Evolutionary conservation across 169 alveolate genomes (phyloP), one percentile per base, ranked within the genome.

Genomic region (Cryptosporidium parvum): DNA sequence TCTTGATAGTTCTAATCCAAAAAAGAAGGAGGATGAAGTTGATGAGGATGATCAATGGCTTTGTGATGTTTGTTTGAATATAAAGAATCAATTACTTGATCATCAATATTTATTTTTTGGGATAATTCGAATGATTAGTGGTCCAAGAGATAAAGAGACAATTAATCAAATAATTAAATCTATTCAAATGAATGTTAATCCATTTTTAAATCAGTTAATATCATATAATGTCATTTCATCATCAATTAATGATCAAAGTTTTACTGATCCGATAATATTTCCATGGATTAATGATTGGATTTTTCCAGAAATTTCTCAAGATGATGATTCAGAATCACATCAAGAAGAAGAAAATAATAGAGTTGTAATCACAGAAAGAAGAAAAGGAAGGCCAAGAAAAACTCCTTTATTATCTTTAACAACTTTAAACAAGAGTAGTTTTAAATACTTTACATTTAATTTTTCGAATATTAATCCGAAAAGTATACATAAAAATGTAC

Each of bases 381-480:
- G 75, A 62, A 80, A 65, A 21, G 89, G 89, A 26, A 80, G 89
- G 31, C 89, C 89, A 29, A 80, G 89, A 29, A 80, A 80, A 29
- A 48, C 75, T n/a, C 75, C 89, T 26, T 42, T 39, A 37, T 12
- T 80, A 26, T 61, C 69, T 39, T 39, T 59, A 39, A 62, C 35
- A 14, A 80, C 56, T 18, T 26, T 45, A 14, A 62, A 48, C 10
- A 45, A 9, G 31, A 62, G 29, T 42, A 48, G 48, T 65, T 80
- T 18, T 10, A 14, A 16, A 23, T 80, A 62, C 39, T 80, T 65
- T n/a, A 61, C 89, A 23, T 62, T 80, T 29, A 18, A 80, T 37
- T 80, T 80, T 65, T 33, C 42, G 7, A 31, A 3, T 42, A 23
- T 42, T 29, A 26, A 9, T 14, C 53, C 16, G 12, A 39, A 23